Conservation (phyloP, 2,329 filamentous ascomycete genomes). For the Epicoccum nigrum region DNA sequence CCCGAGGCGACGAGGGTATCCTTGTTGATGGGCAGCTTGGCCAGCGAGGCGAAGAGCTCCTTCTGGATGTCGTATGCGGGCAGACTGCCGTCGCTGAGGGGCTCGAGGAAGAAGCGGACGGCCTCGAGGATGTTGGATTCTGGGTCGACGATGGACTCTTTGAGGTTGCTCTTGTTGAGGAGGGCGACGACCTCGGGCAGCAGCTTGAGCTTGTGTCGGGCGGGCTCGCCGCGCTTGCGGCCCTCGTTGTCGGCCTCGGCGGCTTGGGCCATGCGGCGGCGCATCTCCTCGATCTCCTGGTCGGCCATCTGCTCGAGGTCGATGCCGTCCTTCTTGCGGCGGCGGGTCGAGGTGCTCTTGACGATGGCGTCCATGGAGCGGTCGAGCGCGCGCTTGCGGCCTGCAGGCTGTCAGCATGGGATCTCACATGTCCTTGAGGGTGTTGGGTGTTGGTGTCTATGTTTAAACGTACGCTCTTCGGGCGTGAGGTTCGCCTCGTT, state of each 20-base stretch:
- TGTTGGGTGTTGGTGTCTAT: no score
- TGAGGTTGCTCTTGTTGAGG: slow-evolving; percentile 86
- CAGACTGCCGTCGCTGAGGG: slow-evolving; percentile 88
- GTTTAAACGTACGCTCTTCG: slow-evolving; percentile 70
- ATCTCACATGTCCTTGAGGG: no score
- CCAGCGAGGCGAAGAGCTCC: slow-evolving; percentile 83
- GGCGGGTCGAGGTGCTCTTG: slow-evolving; percentile 77
- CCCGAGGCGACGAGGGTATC: slow-evolving; percentile 88
- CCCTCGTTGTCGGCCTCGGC: slow-evolving; percentile 85
- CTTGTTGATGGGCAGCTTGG: slow-evolving; percentile 84
- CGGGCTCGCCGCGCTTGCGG: slow-evolving; percentile 78
- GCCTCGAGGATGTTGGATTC: slow-evolving; percentile 95
- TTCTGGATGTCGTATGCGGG: slow-evolving; percentile 98
- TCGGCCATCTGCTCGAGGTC: slow-evolving; percentile 91
- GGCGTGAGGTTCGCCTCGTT: slow-evolving; percentile 81
- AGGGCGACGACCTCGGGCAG: slow-evolving; percentile 88
- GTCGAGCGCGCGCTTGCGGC: slow-evolving; percentile 80
- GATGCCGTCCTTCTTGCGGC: slow-evolving; percentile 84
- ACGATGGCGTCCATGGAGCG: slow-evolving; percentile 86
- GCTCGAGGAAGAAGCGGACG: slow-evolving; percentile 96
- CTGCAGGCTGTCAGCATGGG: slow-evolving; percentile 43
- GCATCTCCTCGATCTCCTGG: slow-evolving; percentile 85
- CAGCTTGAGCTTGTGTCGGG: slow-evolving; percentile 90
- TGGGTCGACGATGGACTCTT: slow-evolving; percentile 84
- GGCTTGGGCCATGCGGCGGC: slow-evolving; percentile 86